These are phyloP conservation scores for Leishmania tropica DNA, from an alignment of 208 protist species.

Conservation along the genomic window DNA sequence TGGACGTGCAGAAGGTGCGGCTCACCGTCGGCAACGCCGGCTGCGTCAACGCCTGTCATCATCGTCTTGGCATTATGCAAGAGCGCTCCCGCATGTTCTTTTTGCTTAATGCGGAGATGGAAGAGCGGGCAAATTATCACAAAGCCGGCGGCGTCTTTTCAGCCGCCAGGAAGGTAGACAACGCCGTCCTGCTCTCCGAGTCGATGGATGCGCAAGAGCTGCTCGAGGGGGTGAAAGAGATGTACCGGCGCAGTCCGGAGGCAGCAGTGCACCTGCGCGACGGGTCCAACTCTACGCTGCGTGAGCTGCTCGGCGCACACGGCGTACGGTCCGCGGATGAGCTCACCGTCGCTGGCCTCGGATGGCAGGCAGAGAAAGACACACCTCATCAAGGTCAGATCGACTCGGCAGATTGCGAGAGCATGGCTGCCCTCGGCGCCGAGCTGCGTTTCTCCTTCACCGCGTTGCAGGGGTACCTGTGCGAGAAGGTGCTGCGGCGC, in stretches of 20 bases:
- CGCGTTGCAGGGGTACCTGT: constrained; percentile 57
- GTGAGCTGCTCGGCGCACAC: constrained; percentile 69
- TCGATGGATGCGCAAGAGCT: constrained; percentile 82
- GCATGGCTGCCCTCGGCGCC: constrained; percentile 48
- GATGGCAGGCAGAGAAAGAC: constrained; percentile 68
- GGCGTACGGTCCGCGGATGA: constrained; percentile 57
- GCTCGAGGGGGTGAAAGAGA: constrained; percentile 78
- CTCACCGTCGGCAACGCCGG: constrained; percentile 74
- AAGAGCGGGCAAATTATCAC: constrained; percentile 75
- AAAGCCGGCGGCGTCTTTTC: constrained; percentile 90
- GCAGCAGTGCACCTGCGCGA: constrained; percentile 53
- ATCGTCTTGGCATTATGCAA: constrained; percentile 92
- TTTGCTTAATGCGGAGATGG: constrained; percentile 88
- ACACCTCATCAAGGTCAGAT: constrained; percentile 17
- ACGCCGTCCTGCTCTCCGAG: constrained; percentile 68
- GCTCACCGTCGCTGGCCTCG: constrained; percentile 84
- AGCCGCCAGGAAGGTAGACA: constrained; percentile 82
- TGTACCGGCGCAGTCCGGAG: constrained; percentile 61
- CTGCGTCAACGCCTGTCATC: constrained; percentile 79
- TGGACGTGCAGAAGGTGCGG: constrained; percentile 72
- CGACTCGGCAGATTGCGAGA: constrained; percentile 37
- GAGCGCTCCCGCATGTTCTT: constrained; percentile 93
- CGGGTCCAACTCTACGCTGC: constrained; percentile 69
- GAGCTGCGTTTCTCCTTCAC: constrained; percentile 88
- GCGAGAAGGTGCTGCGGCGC: constrained; percentile 55